Evolutionary conservation across 2,329 filamentous ascomycete species (phyloP).

Genomic region (Bisporella sp.): DNA sequence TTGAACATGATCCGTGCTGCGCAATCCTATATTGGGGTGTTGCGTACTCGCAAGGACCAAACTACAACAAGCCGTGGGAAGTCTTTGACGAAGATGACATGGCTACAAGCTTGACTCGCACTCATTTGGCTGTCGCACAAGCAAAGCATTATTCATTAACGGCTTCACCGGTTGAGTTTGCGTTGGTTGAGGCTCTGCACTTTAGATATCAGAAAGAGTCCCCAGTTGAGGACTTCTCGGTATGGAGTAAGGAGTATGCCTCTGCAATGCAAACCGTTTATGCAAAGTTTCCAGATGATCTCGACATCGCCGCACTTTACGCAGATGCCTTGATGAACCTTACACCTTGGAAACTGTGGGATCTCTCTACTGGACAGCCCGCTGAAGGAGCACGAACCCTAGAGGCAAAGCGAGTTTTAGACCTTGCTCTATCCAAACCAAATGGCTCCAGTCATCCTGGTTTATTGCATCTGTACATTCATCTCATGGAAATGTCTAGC

Average conservation of each 20-base stretch:
- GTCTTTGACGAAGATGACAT: conserved; percentile 59
- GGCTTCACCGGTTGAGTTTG: conserved; percentile 47
- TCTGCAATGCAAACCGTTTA: conserved; percentile 53
- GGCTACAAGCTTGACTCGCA: conserved; percentile 39
- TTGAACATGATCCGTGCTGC: conserved; percentile 44
- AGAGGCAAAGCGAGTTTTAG: conserved; percentile 51
- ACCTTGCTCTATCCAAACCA: conserved; percentile 45
- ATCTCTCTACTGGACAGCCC: conserved; percentile 50
- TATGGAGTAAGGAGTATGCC: conserved; percentile 54
- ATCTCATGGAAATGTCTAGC: conserved; percentile 71
- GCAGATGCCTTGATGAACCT: conserved; percentile 61
- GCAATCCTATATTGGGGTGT: conserved; percentile 64
- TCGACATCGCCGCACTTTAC: conserved; percentile 58
- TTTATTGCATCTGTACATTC: conserved; percentile 68
- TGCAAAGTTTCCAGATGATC: conserved; percentile 41
- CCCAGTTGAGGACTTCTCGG: conserved; percentile 40
- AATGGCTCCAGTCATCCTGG: conserved; percentile 55
- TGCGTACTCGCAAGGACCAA: conserved; percentile 66
- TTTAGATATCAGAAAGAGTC: conserved; percentile 52
- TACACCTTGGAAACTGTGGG: conserved; percentile 59
- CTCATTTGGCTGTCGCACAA: conserved; percentile 37
- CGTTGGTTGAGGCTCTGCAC: conserved; percentile 55
- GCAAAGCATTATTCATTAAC: conserved; percentile 33
- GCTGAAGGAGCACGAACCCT: conserved; percentile 46
- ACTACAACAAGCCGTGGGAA: conserved; percentile 74